phyloP scores from a whole-genome alignment of 2,329 filamentous ascomycete species.

The Botrytis squamosa region DNA sequence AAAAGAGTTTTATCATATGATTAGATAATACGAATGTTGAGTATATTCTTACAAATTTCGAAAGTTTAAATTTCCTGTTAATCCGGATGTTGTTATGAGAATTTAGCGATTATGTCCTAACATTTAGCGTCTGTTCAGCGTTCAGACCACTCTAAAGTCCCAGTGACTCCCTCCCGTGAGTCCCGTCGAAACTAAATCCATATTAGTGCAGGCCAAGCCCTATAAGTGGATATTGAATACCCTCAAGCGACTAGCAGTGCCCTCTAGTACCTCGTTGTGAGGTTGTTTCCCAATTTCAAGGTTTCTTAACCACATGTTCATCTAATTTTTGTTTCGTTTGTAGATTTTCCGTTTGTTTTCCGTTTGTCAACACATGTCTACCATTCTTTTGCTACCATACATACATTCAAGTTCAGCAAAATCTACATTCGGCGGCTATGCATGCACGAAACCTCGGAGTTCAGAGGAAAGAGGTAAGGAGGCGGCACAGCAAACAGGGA shows the following conservation, averaged over 20 bases:
- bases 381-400: neutral
- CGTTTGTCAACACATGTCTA: neutral
- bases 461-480: neutral
- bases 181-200: neutral
- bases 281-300: neutral
- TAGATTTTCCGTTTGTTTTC: neutral
- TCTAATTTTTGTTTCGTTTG: neutral
- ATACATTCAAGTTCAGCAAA: neutral
- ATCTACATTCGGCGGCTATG: neutral
- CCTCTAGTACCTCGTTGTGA: neutral
- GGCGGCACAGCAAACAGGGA: neutral
- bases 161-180: neutral
- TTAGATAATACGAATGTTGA: neutral
- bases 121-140: neutral
- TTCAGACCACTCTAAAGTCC: neutral
- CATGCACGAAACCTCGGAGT: neutral
- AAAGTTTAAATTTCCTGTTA: neutral
- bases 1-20: neutral
- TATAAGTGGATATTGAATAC: neutral
- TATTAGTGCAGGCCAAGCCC: constrained; percentile 1
- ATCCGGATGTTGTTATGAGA: neutral
- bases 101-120: neutral
- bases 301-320: neutral
- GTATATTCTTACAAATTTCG: neutral
- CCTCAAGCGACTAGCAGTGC: neutral